These are phyloP conservation scores for Talaromyces atroroseus DNA, from an alignment of 2,329 filamentous ascomycete genomes.

Conservation along the genomic window DNA sequence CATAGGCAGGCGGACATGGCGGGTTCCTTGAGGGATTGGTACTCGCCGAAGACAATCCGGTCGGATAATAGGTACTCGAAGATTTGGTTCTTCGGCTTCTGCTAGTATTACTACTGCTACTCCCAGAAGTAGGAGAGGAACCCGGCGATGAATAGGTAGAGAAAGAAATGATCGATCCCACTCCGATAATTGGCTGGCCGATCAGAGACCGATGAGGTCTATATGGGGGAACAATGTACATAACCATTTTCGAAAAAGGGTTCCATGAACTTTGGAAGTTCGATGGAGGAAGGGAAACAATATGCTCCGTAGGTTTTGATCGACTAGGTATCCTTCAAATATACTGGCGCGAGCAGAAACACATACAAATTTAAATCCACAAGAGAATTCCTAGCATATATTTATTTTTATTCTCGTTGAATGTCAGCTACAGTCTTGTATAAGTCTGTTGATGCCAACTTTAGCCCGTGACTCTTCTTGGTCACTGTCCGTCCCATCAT, in stretches of 20 bases:
- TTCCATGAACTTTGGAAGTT: background rate
- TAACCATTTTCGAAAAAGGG: conserved; percentile 5
- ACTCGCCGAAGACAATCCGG: background rate
- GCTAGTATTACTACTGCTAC: background rate
- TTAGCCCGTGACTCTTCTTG: conserved; percentile 4
- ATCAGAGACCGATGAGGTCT: conserved; percentile 10
- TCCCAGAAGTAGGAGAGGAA: conserved; percentile 4
- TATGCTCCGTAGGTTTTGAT: background rate
- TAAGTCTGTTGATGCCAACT: conserved; percentile 3
- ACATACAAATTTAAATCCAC: background rate
- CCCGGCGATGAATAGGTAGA: conserved; percentile 1
- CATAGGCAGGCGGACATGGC: conserved; percentile 3
- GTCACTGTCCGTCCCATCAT: conserved; percentile 4
- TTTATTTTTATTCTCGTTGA: background rate
- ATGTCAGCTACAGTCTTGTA: background rate
- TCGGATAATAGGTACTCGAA: conserved; percentile 2
- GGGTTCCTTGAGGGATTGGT: background rate
- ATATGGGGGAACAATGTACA: conserved; percentile 9
- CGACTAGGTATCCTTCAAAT: background rate
- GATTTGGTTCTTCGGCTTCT: conserved; percentile 3
- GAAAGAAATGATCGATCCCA: background rate
- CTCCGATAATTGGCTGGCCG: conserved; percentile 9
- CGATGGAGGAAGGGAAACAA: background rate
- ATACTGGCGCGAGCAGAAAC: background rate
- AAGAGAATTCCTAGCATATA: background rate